Evolutionary conservation across 2,329 filamentous ascomycete genomes (phyloP).

Genomic region (Coniella vitis): DNA sequence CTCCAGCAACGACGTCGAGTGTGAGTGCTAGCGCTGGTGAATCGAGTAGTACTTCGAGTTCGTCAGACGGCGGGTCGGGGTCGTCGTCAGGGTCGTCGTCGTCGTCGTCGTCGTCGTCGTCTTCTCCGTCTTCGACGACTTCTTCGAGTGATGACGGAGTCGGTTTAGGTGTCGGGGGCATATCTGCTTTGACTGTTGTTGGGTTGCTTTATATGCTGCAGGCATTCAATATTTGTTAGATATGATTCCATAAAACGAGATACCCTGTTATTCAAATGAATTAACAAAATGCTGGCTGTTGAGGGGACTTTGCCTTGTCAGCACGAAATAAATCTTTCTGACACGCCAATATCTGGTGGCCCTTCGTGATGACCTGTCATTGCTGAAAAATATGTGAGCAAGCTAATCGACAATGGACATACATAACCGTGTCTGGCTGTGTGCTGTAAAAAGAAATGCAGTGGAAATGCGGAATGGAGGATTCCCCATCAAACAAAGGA

Average conservation of each 20-base stretch:
- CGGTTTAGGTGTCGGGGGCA: constrained; percentile 2
- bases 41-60: background rate
- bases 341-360: no score
- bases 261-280: background rate
- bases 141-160: no score
- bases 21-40: background rate
- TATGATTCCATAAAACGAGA: background rate
- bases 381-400: no score
- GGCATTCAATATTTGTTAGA: constrained; percentile 13
- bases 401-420: no score
- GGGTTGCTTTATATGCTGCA: constrained; percentile 12
- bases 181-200: constrained; percentile 4
- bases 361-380: no score
- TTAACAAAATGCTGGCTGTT: no score
- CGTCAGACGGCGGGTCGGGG: background rate
- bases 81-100: background rate
- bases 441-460: background rate
- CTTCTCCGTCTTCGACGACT: background rate
- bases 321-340: no score
- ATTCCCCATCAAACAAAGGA: background rate
- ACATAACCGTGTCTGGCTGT: no score
- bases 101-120: constrained; percentile 1
- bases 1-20: background rate
- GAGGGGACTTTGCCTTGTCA: no score
- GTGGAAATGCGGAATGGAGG: background rate